phyloP scores from a whole-genome alignment of 345 rosid genomes.

The Anastatica hierochuntica region DNA sequence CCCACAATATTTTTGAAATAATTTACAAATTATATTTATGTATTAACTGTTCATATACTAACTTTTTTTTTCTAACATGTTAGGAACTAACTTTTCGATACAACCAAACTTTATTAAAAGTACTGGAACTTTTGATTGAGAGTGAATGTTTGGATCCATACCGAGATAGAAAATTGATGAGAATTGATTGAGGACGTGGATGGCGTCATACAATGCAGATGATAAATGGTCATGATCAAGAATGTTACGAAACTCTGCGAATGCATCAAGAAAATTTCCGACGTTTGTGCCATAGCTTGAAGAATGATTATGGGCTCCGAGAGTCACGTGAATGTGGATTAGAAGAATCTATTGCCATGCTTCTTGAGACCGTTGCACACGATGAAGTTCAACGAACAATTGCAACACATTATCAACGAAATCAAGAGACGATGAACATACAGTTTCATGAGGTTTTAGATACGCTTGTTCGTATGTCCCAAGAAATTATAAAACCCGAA shows the following conservation, averaged over 20 bases:
- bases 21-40: too few species aligned
- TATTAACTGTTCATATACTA: not conserved
- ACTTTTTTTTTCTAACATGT: not conserved
- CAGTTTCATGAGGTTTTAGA: not conserved
- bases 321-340: not conserved
- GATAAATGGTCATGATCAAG: not conserved
- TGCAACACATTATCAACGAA: not conserved
- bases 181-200: not conserved
- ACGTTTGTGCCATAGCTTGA: not conserved
- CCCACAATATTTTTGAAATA: too few species aligned
- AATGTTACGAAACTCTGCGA: not conserved
- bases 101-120: not conserved
- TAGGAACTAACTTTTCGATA: not conserved
- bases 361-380: not conserved
- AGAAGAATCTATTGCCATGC: not conserved
- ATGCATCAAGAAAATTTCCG: not conserved
- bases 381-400: conserved; percentile 2
- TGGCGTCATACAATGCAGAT: not conserved
- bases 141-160: not conserved
- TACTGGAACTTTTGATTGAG: not conserved
- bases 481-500: not conserved
- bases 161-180: not conserved
- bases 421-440: not conserved
- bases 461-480: not conserved
- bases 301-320: not conserved